Evolutionary conservation across 768 basidiomycete genomes (phyloP).

Genomic region (Kondoa malvinella): DNA sequence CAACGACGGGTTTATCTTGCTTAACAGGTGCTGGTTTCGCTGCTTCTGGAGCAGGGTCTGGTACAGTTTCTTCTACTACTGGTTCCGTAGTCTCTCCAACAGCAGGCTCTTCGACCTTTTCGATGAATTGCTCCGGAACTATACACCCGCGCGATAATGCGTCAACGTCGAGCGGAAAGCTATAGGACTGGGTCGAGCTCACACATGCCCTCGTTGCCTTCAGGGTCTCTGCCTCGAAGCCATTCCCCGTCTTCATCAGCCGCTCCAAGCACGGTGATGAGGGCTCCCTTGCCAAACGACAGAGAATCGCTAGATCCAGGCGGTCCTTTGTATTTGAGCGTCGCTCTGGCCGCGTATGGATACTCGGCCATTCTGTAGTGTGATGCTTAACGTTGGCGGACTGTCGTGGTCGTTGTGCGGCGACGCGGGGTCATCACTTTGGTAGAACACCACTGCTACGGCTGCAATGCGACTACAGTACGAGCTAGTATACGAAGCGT

Average conservation of each 20-base stretch:
- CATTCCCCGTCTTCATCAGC: conserved; percentile 4
- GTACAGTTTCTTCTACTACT: no score
- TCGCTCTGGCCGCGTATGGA: background rate
- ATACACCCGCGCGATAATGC: no score
- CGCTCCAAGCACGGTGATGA: background rate
- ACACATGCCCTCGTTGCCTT: conserved; percentile 5
- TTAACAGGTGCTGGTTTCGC: background rate
- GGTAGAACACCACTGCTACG: no score
- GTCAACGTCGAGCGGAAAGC: no score
- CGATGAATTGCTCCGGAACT: background rate
- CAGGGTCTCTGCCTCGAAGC: background rate
- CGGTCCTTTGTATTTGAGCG: conserved; percentile 1
- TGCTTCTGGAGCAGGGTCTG: no score
- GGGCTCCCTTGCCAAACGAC: background rate
- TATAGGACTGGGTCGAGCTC: background rate
- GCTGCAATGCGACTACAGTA: no score
- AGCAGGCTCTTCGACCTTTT: background rate
- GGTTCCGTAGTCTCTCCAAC: no score
- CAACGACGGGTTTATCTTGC: background rate
- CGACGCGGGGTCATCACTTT: no score
- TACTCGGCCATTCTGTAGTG: background rate
- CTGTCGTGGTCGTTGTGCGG: no score
- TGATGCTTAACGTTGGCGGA: no score
- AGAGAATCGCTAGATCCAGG: background rate
- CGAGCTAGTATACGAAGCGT: no score